Conservation (phyloP, 2,329 filamentous ascomycete genomes). For the Aspergillus fumigatiaffinis region DNA sequence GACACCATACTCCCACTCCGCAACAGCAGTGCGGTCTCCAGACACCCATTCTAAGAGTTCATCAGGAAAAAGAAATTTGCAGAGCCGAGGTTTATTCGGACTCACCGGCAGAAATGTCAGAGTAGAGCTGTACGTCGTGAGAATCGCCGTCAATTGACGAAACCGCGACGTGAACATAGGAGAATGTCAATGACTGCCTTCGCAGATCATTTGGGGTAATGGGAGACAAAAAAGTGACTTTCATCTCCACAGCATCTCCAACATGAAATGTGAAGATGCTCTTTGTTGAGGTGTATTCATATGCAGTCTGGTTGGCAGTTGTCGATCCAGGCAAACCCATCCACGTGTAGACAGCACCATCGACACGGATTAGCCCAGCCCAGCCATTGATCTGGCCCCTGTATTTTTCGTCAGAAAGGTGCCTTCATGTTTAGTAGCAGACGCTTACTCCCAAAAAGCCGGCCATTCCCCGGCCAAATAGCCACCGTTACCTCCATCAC, state of each 20-base stretch:
- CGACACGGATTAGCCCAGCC: slow-evolving; percentile 67
- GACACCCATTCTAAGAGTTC: slow-evolving; percentile 63
- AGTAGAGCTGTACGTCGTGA: slow-evolving; percentile 67
- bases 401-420: background rate
- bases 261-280: slow-evolving; percentile 68
- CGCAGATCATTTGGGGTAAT: slow-evolving; percentile 63
- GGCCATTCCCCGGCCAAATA: slow-evolving; percentile 68
- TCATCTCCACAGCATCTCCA: slow-evolving; percentile 58
- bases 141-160: slow-evolving; percentile 57
- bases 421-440: background rate
- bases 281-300: slow-evolving; percentile 68
- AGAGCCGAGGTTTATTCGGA: background rate
- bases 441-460: slow-evolving; percentile 62
- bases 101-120: slow-evolving; percentile 67
- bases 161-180: slow-evolving; percentile 64
- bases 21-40: slow-evolving; percentile 53
- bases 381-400: slow-evolving; percentile 59
- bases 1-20: slow-evolving; percentile 59
- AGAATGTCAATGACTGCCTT: slow-evolving; percentile 66
- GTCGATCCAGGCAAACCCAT: slow-evolving; percentile 56
- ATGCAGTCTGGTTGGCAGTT: slow-evolving; percentile 55
- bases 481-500: slow-evolving; percentile 59
- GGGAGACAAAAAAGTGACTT: slow-evolving; percentile 67
- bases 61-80: slow-evolving; percentile 2
- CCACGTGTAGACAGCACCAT: slow-evolving; percentile 62